These are phyloP conservation scores for Colletotrichum karsti DNA, from an alignment of 2,329 filamentous ascomycete genomes.

Conservation along the genomic window DNA sequence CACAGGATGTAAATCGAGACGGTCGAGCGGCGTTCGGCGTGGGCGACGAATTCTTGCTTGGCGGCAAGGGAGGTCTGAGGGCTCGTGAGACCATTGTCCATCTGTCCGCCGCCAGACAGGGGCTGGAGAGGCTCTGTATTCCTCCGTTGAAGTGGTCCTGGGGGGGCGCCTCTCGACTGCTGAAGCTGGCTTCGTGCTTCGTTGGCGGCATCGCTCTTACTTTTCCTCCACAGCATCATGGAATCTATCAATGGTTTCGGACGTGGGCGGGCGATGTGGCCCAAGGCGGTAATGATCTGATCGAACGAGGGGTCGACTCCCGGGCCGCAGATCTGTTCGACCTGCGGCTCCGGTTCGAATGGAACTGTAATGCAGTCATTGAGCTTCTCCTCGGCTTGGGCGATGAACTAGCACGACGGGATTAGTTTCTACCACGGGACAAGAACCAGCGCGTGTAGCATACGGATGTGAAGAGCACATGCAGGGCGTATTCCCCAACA, in stretches of 20 bases:
- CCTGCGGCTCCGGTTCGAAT: conserved; percentile 81
- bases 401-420: conserved; percentile 73
- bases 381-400: conserved; percentile 95
- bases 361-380: conserved; percentile 85
- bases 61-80: conserved; percentile 50
- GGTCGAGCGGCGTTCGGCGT: conserved; percentile 88
- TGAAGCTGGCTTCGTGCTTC: conserved; percentile 69
- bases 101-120: conserved; percentile 41
- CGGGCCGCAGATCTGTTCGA: conserved; percentile 90
- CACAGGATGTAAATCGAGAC: conserved; percentile 97
- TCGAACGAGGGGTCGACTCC: conserved; percentile 91
- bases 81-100: conserved; percentile 37
- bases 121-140: conserved; percentile 77
- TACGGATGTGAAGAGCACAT: conserved; percentile 93
- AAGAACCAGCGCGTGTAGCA: conserved; percentile 38
- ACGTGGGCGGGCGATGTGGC: conserved; percentile 92
- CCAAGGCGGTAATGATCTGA: conserved; percentile 90
- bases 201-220: conserved; percentile 88
- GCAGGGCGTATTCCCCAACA: conserved; percentile 96
- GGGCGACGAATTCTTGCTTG: conserved; percentile 76
- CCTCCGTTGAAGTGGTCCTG: conserved; percentile 67
- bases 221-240: conserved; percentile 98
- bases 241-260: conserved; percentile 96
- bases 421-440: conserved; percentile 38
- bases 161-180: conserved; percentile 53